A percentile compares a stretch with the other conserved stretches of the same genome.
Conservation (phyloP, 2,329 filamentous ascomycete genomes). For the Nigrograna mackinnonii region DNA sequence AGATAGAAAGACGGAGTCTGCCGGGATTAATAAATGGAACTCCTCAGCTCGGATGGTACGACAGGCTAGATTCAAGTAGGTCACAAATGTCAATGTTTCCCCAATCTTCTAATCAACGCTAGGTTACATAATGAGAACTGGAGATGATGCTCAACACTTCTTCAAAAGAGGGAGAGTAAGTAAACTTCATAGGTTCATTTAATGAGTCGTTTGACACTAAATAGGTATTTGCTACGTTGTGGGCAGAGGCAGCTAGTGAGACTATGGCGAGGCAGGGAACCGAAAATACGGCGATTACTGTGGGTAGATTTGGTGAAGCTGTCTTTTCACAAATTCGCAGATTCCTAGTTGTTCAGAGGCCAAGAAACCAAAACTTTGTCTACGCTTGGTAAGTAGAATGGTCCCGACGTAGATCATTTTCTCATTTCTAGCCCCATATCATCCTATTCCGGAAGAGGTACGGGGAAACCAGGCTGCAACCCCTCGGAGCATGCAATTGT, state of each 20-base stretch:
- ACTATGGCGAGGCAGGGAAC: neutral
- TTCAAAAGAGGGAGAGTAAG: slow-evolving; percentile 19
- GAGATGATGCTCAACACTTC: slow-evolving; percentile 13
- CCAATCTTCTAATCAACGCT: neutral
- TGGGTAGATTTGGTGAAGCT: slow-evolving; percentile 12
- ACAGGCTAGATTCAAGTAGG: slow-evolving; percentile 1
- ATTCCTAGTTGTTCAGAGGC: slow-evolving; percentile 24
- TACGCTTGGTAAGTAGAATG: slow-evolving; percentile 21
- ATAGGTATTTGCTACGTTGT: slow-evolving; percentile 26
- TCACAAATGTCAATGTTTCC: neutral
- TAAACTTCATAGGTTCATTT: neutral
- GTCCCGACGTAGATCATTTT: neutral
- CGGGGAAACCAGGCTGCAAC: slow-evolving; percentile 40
- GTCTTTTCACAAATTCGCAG: slow-evolving; percentile 28
- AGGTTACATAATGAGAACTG: slow-evolving; percentile 24
- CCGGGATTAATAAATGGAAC: neutral
- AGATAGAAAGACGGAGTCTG: neutral
- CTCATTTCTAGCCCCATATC: slow-evolving; percentile 38
- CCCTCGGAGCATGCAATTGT: slow-evolving; percentile 43
- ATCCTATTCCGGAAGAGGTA: slow-evolving; percentile 43
- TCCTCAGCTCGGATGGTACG: neutral
- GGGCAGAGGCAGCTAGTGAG: slow-evolving; percentile 14
- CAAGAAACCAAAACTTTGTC: slow-evolving; percentile 19
- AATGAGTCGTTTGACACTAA: neutral
- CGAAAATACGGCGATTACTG: slow-evolving; percentile 9